A percentile compares a stretch with the other conserved stretches of the same genome.
Conservation (phyloP, 306 rosid genomes). For the Cicer cuneatum region DNA sequence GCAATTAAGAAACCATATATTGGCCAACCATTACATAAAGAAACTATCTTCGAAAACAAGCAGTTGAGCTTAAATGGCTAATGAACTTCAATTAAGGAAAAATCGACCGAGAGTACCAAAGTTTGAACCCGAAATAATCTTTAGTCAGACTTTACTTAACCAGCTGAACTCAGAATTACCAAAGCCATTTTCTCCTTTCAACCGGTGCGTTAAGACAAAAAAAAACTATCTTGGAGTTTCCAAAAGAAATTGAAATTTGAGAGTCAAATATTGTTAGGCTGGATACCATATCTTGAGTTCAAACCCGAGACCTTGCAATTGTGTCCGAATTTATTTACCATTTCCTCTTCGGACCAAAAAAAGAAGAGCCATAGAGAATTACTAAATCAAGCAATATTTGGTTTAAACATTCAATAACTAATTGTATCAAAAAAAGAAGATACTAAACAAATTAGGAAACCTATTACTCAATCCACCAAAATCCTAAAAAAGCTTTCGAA, state of each 20-base stretch:
- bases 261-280: neutral
- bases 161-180: too few species aligned
- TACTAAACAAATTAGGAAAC: conserved; percentile 20
- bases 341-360: too few species aligned
- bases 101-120: too few species aligned
- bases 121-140: too few species aligned
- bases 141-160: too few species aligned
- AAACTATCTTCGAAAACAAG: neutral
- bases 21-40: neutral
- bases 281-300: too few species aligned
- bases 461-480: conserved; percentile 37
- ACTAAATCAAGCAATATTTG: conserved; percentile 17
- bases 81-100: too few species aligned
- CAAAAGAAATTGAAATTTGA: neutral
- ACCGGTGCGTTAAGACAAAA: too few species aligned
- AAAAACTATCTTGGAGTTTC: neutral
- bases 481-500: conserved; percentile 21
- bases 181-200: too few species aligned
- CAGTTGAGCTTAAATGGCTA: too few species aligned
- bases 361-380: neutral
- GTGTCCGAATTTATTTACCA: too few species aligned
- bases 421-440: neutral
- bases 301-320: too few species aligned
- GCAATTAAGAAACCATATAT: conserved; percentile 19
- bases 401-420: neutral